Conservation (phyloP, 1,139 yeast species). For the Torulaspora globosa region DNA sequence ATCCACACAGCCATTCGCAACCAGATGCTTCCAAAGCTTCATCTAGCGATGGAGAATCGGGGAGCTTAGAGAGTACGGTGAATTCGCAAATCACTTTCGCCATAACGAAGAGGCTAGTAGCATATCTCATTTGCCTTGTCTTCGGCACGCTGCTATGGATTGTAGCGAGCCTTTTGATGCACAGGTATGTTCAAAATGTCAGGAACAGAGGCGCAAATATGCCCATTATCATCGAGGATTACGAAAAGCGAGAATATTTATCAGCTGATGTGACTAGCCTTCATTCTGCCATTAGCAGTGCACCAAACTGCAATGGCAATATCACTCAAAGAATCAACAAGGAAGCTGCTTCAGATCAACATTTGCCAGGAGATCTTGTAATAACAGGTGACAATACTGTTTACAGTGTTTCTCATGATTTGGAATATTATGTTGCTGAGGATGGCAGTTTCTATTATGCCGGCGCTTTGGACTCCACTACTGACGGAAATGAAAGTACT, state of each 20-base stretch:
- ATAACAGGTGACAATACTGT: conserved; percentile 22
- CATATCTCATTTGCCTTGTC: conserved; percentile 9
- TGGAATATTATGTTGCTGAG: conserved; percentile 24
- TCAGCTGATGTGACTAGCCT: conserved; percentile 3
- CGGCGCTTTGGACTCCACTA: conserved; percentile 14
- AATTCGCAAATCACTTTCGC: conserved; percentile 1
- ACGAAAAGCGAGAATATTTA: background rate
- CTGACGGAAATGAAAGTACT: conserved; percentile 13
- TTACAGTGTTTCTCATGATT: conserved; percentile 23
- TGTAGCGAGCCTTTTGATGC: conserved; percentile 4
- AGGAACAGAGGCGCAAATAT: background rate
- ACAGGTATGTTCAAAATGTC: conserved; percentile 1
- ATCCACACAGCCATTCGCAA: conserved; percentile 1
- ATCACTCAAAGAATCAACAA: background rate
- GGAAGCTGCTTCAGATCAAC: background rate
- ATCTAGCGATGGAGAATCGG: background rate
- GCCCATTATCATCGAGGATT: background rate
- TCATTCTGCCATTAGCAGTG: conserved; percentile 3
- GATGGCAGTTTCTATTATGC: conserved; percentile 30
- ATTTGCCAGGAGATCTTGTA: conserved; percentile 17
- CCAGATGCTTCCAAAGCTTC: background rate
- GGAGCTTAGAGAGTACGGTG: conserved; percentile 8
- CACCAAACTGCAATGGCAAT: background rate
- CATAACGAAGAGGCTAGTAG: conserved; percentile 8
- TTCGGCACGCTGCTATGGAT: conserved; percentile 12